A percentile compares a stretch with the other conserved stretches of the same genome.
Evolutionary conservation across 106 monocot species (phyloP).

Genomic region (Dendrobium catenatum): DNA sequence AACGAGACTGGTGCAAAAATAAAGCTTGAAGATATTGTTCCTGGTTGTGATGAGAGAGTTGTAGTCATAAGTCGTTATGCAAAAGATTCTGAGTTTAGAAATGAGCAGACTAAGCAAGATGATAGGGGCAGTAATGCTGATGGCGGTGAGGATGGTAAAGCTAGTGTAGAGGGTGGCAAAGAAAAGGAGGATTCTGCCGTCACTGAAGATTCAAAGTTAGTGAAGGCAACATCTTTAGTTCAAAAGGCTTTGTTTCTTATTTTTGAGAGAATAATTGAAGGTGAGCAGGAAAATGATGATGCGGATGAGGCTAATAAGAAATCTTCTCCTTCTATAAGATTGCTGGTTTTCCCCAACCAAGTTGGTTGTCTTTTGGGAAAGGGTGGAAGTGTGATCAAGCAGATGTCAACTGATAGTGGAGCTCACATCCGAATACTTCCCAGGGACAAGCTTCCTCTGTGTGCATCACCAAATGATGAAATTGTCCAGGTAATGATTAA

Average conservation of each 20-base stretch:
- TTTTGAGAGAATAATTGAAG: conserved; percentile 71
- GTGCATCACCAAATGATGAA: conserved; percentile 66
- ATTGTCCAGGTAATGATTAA: conserved; percentile 61
- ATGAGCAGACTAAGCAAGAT: conserved; percentile 23
- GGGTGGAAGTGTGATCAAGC: conserved; percentile 82
- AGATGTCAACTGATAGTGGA: conserved; percentile 81
- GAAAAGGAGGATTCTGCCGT: conserved; percentile 24
- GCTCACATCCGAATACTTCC: conserved; percentile 72
- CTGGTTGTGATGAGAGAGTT: conserved; percentile 76
- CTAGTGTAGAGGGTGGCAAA: conserved; percentile 15
- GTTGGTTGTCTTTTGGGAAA: conserved; percentile 85
- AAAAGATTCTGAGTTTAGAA: conserved; percentile 31
- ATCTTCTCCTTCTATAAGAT: conserved; percentile 33
- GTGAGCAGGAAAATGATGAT: conserved; percentile 38
- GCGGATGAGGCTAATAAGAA: conserved; percentile 32
- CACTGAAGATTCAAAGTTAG: conserved; percentile 23
- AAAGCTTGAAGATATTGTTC: conserved; percentile 56
- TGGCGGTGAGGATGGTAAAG: conserved; percentile 19
- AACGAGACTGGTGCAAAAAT: conserved; percentile 77
- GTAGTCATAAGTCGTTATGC: conserved; percentile 59
- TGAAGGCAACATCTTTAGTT: conserved; percentile 36
- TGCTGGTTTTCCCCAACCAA: conserved; percentile 70
- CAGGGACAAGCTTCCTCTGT: conserved; percentile 72
- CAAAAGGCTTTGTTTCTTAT: conserved; percentile 74
- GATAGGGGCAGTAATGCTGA: conserved; percentile 9